phyloP scores from a whole-genome alignment of 371 early-diverging fungal species.

The Chytridium lagenaria region DNA sequence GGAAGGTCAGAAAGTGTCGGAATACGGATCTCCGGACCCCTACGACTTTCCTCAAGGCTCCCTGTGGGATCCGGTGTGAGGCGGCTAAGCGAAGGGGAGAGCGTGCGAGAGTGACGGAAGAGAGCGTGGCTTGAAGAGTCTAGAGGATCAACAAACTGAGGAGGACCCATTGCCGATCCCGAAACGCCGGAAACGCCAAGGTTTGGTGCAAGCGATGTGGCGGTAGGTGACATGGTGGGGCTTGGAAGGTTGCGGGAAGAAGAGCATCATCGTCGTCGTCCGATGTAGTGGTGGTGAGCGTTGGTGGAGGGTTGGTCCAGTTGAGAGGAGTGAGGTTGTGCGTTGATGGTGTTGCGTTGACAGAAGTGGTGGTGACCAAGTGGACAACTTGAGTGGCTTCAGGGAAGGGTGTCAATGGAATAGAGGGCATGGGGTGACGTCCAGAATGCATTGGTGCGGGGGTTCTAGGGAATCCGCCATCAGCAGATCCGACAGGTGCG shows the following conservation, averaged over 20 bases:
- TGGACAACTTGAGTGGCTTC: slow-evolving; percentile 27
- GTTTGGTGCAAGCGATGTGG: slow-evolving; percentile 20
- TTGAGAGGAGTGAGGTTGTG: background rate
- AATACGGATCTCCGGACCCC: background rate
- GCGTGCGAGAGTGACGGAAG: background rate
- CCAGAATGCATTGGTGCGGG: background rate
- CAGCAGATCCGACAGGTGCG: background rate
- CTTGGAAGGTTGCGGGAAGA: slow-evolving; percentile 46
- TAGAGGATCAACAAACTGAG: background rate
- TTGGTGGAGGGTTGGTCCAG: background rate
- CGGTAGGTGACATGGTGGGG: slow-evolving; percentile 52
- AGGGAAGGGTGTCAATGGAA: slow-evolving; percentile 40
- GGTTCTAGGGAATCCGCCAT: background rate
- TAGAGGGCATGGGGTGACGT: background rate
- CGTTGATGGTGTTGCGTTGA: background rate
- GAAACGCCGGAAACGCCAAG: background rate
- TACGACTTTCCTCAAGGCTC: background rate
- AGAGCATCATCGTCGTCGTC: background rate
- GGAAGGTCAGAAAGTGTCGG: slow-evolving; percentile 52
- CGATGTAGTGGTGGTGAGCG: background rate
- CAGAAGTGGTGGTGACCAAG: background rate
- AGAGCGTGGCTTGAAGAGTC: slow-evolving; percentile 1
- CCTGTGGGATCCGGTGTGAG: slow-evolving; percentile 11
- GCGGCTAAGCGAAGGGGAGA: slow-evolving; percentile 7
- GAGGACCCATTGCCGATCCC: too few relatives aligned